Base-by-base conservation (phyloP, 305 asterid genomes). In the Fraxinus ornus region DNA sequence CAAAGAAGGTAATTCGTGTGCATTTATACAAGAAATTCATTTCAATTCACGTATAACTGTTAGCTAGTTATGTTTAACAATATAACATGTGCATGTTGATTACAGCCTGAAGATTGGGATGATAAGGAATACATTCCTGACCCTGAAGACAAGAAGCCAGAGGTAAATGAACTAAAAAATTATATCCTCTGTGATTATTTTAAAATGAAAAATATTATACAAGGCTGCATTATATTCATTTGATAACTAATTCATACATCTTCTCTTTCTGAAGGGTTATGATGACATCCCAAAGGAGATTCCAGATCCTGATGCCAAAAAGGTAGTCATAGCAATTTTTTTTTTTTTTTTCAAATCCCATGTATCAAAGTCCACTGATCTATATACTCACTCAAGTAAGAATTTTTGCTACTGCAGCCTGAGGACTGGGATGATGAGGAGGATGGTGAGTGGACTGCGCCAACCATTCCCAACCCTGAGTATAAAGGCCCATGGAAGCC, bases 351-450 rank as follows among this genome's bases (percentile, higher is more conserved):
- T 37, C 44, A 7, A 7, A 37, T 37, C 36, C 9, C 71, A 7
- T 21, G 32, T 17, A 70, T 73, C 60, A 32, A 55, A 77, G 21
- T 62, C 32, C 1, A 66, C 36, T 71, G 70, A 55, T 75, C 81
- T 6, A 87, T 72, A 41, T 8, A 19, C 49, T 49, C 52, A 30
- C 32, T 32, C 71, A 7, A 36, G 70, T 57, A 70, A 21, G 4
- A 9, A 26, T 12, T 49, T 80, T 84, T 37, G 12, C 44, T 19
- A 76, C 76, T 88, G 85, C 90, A 96, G 99, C 99, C 99, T 17
- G 99, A 96, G 86, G 98, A 96, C 85, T 96, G 99, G 99, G 99
- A 96, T 86, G 97, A 96, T 86, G 98, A 91, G 82, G 99, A 94
- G 86, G 99, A 96, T 91, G 98, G 99, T 76, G 97, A 91, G 88